A percentile compares a stretch with the other conserved stretches of the same genome.
Evolutionary conservation across 2,329 filamentous ascomycete genomes (phyloP).

Genomic region (Mycogone perniciosa): DNA sequence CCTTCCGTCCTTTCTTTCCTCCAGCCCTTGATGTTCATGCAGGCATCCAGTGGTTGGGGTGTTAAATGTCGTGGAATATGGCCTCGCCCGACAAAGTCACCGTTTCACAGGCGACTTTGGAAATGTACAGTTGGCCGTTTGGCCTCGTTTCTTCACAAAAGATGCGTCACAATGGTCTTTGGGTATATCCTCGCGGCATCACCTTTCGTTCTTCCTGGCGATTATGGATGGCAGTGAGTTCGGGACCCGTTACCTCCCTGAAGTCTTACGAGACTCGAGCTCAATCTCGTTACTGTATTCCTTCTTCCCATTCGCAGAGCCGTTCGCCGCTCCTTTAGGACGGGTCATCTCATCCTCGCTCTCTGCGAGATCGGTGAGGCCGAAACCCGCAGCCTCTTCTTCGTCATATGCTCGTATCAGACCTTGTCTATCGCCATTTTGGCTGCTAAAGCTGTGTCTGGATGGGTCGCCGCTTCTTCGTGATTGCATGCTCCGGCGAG

Average conservation of each 20-base stretch:
- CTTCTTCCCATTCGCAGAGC: constrained; percentile 37
- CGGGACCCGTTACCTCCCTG: constrained; percentile 24
- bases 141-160: constrained; percentile 3
- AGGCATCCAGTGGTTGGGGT: neutral
- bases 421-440: constrained; percentile 66
- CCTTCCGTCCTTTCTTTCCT: neutral
- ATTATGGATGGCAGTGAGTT: neutral
- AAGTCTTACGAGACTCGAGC: constrained; percentile 41
- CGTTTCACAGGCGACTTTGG: constrained; percentile 2
- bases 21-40: neutral
- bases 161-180: constrained; percentile 4
- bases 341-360: constrained; percentile 53
- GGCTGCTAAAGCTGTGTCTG: constrained; percentile 58
- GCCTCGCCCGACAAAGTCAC: neutral
- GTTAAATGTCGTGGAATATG: neutral
- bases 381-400: constrained; percentile 67
- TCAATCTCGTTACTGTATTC: constrained; percentile 40
- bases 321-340: constrained; percentile 24
- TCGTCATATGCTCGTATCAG: constrained; percentile 87
- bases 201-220: constrained; percentile 1
- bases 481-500: constrained; percentile 87
- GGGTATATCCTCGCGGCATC: constrained; percentile 11
- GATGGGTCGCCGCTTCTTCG: constrained; percentile 65
- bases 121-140: constrained; percentile 11
- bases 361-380: constrained; percentile 71